Percentiles rank a stretch among this genome's conserved stretches.
Conservation (phyloP, 2,329 filamentous ascomycete genomes). For the Diplodia mutila region DNA sequence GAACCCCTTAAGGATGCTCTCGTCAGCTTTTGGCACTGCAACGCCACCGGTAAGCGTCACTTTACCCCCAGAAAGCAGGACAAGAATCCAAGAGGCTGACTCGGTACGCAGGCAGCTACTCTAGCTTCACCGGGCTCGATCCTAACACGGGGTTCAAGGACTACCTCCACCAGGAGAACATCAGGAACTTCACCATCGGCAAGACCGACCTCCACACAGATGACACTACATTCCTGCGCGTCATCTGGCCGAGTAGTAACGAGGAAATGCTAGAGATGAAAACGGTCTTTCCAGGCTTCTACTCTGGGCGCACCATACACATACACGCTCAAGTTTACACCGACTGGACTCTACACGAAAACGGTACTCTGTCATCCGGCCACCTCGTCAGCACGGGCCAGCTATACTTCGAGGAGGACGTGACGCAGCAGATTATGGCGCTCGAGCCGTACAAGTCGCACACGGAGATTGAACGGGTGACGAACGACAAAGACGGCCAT, state of each 20-base stretch:
- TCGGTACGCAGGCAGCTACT: too few species aligned
- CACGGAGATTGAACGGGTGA: conserved; percentile 42
- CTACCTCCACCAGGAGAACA: conserved; percentile 37
- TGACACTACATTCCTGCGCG: conserved; percentile 35
- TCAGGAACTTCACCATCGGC: conserved; percentile 28
- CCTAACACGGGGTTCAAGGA: conserved; percentile 19
- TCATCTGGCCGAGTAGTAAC: conserved; percentile 35
- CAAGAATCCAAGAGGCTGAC: too few species aligned
- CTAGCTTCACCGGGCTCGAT: too few species aligned
- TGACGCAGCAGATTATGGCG: conserved; percentile 39
- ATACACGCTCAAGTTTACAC: neutral
- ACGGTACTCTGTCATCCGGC: neutral
- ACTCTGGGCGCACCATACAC: neutral
- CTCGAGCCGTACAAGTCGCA: conserved; percentile 41
- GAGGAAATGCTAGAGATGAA: conserved; percentile 22
- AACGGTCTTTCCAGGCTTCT: neutral
- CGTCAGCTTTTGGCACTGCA: too few species aligned
- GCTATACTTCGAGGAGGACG: conserved; percentile 37
- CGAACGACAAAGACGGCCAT: conserved; percentile 35
- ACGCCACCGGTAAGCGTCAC: too few species aligned
- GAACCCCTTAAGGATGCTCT: too few species aligned
- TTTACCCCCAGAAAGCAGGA: too few species aligned
- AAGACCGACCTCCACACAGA: conserved; percentile 33
- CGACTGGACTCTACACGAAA: neutral
- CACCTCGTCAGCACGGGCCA: conserved; percentile 34